Evolutionary conservation across 495 filamentous ascomycete species (phyloP), one percentile per base, ranked within the genome.

Genomic region (Trichoderma reesei): DNA sequence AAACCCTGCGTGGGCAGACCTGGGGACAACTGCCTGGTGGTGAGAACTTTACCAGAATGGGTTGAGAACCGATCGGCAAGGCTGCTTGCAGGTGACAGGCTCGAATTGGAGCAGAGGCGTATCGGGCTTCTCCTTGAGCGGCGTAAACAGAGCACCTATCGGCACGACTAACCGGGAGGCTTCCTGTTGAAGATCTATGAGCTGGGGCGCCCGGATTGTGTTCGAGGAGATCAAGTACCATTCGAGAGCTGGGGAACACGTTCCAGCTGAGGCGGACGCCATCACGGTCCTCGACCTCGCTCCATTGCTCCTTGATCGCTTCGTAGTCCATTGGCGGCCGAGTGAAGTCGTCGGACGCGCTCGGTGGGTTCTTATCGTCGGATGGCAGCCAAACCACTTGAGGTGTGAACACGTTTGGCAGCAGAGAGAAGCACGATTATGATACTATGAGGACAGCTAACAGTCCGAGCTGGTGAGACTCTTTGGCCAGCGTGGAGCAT

Each of bases 261-360:
- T 99, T 99, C 95, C 95, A 99, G 77, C 94, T 97, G 64, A 99
- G 85, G 70, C 95, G 86, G 72, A 98, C 84, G 63, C 95, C 95
- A 88, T 99, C 95, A 59, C 91, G 86, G 68, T 99, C 95, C 79
- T 99, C 95, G 65, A 95, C 86, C 75, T 95, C 92, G 70, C 89
- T 90, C 95, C 95, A 99, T 80, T 91, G 88, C 76, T 98, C 95
- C 79, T 99, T 99, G 68, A 96, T 71, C 37, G 76, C 73, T 67
- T 85, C 82, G 69, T 83, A 81, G 67, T 84, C 82, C 82, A 85
- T 84, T 46, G 51, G 31, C 26, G 18, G 20, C 10, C 20, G 46
- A 54, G 46, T 18, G 4, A 33, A 56, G 26, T 13, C 14, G 51
- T 11, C 34, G 31, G 26, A 56, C 10, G 26, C 51, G 26, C 26